A percentile compares a stretch with the other conserved stretches of the same genome.
These are phyloP conservation scores for Ogataea naganishii DNA, from an alignment of 805 yeast species.

Conservation along the genomic window DNA sequence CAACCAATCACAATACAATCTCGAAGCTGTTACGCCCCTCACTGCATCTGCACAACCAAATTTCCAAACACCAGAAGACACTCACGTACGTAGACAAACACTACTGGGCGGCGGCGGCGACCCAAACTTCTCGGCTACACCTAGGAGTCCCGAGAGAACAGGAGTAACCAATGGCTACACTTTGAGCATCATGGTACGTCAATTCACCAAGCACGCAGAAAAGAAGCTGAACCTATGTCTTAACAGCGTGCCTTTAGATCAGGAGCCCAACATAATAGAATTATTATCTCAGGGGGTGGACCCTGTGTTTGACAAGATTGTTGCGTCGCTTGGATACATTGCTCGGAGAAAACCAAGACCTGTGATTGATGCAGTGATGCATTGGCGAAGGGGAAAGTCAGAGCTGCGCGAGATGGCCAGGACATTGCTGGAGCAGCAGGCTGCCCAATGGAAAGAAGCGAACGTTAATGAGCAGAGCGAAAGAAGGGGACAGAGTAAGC, in stretches of 20 bases:
- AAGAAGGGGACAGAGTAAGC: too few relatives aligned
- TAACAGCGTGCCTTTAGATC: slow-evolving; percentile 48
- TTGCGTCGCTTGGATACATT: slow-evolving; percentile 81
- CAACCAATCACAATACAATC: background rate
- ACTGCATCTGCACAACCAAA: background rate
- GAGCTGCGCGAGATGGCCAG: slow-evolving; percentile 69
- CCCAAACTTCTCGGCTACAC: slow-evolving; percentile 6
- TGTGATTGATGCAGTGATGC: slow-evolving; percentile 95
- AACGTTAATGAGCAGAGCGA: slow-evolving; percentile 5
- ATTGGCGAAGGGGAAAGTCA: slow-evolving; percentile 91
- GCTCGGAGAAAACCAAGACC: slow-evolving; percentile 89
- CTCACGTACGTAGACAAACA: slow-evolving; percentile 6
- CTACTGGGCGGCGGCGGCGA: slow-evolving; percentile 7
- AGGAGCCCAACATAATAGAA: slow-evolving; percentile 75
- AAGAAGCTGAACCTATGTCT: slow-evolving; percentile 70
- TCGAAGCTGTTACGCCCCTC: background rate
- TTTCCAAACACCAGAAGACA: slow-evolving; percentile 8
- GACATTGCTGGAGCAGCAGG: slow-evolving; percentile 37
- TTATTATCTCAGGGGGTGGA: slow-evolving; percentile 81
- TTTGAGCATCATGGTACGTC: slow-evolving; percentile 87
- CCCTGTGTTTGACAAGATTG: slow-evolving; percentile 75
- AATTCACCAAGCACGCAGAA: slow-evolving; percentile 91
- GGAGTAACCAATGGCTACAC: slow-evolving; percentile 76
- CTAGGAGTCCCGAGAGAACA: slow-evolving; percentile 33
- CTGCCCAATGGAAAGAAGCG: slow-evolving; percentile 15